Conservation (phyloP, 371 early-diverging fungal species). For the Thermomucor indicae-seudaticae region DNA sequence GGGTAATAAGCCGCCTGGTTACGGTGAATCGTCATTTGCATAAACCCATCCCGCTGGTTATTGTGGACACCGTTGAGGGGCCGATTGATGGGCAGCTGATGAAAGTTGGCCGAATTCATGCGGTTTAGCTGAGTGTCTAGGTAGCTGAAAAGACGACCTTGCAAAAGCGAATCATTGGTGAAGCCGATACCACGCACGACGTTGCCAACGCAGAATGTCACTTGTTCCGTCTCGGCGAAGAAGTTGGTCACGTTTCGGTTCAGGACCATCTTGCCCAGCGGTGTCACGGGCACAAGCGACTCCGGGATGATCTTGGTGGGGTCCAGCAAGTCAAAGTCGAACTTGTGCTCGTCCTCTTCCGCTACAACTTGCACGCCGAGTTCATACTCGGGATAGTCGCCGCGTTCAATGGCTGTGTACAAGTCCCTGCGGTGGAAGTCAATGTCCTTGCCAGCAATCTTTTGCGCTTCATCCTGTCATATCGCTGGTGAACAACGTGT, state of each 20-base stretch:
- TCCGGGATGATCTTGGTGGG: constrained; percentile 50
- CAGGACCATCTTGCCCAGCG: constrained; percentile 40
- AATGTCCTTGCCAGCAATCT: constrained; percentile 37
- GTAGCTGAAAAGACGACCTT: constrained; percentile 46
- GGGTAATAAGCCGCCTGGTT: constrained; percentile 25
- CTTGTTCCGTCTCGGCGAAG: constrained; percentile 50
- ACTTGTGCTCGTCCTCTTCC: constrained; percentile 28
- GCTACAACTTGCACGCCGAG: constrained; percentile 39
- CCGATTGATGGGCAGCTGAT: constrained; percentile 49
- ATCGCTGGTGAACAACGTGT: neutral
- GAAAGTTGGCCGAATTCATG: constrained; percentile 35
- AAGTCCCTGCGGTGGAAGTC: constrained; percentile 44
- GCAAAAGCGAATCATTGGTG: constrained; percentile 41
- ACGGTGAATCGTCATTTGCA: constrained; percentile 14
- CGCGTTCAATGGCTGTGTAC: constrained; percentile 32
- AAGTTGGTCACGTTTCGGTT: constrained; percentile 45
- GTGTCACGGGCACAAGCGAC: constrained; percentile 29
- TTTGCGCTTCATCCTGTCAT: constrained; percentile 35
- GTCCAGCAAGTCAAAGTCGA: constrained; percentile 42
- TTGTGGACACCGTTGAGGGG: constrained; percentile 25
- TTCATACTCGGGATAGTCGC: constrained; percentile 44
- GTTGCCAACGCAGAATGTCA: constrained; percentile 27
- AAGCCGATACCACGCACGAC: constrained; percentile 42
- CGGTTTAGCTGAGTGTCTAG: constrained; percentile 46
- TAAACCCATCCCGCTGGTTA: constrained; percentile 42